phyloP scores from a whole-genome alignment of 2,329 filamentous ascomycete genomes.

The Epichloe festucae region DNA sequence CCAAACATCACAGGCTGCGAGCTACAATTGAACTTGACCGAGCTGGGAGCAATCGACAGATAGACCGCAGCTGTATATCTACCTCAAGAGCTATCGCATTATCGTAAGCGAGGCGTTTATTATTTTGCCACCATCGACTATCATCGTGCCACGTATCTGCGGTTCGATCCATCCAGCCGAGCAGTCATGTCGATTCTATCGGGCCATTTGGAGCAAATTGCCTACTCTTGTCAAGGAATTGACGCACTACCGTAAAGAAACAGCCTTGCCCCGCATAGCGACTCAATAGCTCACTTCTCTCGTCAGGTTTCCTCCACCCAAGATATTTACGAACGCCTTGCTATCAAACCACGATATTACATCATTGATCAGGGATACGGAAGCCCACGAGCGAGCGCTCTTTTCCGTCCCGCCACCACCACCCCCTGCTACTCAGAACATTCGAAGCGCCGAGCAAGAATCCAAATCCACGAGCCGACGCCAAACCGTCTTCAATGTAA shows the following conservation, averaged over 20 bases:
- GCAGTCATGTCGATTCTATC: constrained; percentile 51
- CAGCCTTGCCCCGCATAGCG: not conserved
- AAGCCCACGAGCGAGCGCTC: constrained; percentile 83
- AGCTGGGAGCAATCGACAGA: too few relatives aligned
- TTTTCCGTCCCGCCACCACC: constrained; percentile 80
- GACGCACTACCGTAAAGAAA: constrained; percentile 52
- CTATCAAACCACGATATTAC: constrained; percentile 87
- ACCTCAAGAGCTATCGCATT: not conserved
- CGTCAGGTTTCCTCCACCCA: constrained; percentile 71
- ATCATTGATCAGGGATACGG: constrained; percentile 84
- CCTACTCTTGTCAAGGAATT: constrained; percentile 63
- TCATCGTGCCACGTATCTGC: not conserved
- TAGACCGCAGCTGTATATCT: not conserved
- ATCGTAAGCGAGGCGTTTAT: not conserved
- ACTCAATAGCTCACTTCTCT: constrained; percentile 3
- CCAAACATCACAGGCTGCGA: not conserved
- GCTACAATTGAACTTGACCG: too few relatives aligned
- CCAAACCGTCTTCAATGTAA: constrained; percentile 54
- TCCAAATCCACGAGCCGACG: constrained; percentile 32
- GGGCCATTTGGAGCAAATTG: constrained; percentile 64
- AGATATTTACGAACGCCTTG: constrained; percentile 89
- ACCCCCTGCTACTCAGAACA: constrained; percentile 31
- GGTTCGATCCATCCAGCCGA: not conserved
- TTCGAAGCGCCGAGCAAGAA: constrained; percentile 24
- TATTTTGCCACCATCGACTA: not conserved